Conservation (phyloP, 768 basidiomycete species). For the Leccinum barrowsii region DNA sequence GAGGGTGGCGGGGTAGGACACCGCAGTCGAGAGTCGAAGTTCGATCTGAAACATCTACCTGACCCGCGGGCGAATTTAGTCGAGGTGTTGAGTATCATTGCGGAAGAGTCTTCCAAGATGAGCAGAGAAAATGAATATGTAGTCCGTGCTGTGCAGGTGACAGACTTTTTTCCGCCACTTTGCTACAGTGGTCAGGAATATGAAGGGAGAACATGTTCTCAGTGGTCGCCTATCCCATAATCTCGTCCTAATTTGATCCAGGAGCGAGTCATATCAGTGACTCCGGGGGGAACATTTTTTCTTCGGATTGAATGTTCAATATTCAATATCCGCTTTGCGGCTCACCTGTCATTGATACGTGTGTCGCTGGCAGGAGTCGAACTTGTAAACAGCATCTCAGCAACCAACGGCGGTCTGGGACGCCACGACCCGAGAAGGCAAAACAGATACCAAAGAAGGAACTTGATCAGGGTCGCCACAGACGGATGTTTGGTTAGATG, state of each 20-base stretch:
- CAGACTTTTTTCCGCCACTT: slow-evolving; percentile 22
- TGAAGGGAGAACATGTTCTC: slow-evolving; percentile 20
- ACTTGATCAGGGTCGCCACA: slow-evolving; percentile 8
- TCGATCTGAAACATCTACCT: slow-evolving; percentile 54
- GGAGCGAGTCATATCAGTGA: background rate
- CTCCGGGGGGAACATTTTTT: slow-evolving; percentile 1
- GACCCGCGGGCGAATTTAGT: slow-evolving; percentile 40
- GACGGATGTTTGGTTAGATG: slow-evolving; percentile 10
- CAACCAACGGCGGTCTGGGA: slow-evolving; percentile 4
- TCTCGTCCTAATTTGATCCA: slow-evolving; percentile 23
- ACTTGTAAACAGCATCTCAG: slow-evolving; percentile 1
- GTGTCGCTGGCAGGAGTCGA: slow-evolving; percentile 8
- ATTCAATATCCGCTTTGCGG: slow-evolving; percentile 24
- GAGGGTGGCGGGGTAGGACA: slow-evolving; percentile 47
- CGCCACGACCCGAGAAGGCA: slow-evolving; percentile 11
- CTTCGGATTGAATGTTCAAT: slow-evolving; percentile 10
- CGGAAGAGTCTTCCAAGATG: slow-evolving; percentile 33
- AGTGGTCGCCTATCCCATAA: slow-evolving; percentile 21
- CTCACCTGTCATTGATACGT: slow-evolving; percentile 10
- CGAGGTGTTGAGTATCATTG: slow-evolving; percentile 40
- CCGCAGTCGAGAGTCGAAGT: slow-evolving; percentile 54
- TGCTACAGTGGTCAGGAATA: slow-evolving; percentile 23
- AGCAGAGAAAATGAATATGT: slow-evolving; percentile 14
- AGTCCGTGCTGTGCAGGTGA: slow-evolving; percentile 28
- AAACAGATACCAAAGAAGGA: slow-evolving; percentile 11